Conservation (phyloP, 1,284 basidiomycete genomes). For the Leccinum variabile region DNA sequence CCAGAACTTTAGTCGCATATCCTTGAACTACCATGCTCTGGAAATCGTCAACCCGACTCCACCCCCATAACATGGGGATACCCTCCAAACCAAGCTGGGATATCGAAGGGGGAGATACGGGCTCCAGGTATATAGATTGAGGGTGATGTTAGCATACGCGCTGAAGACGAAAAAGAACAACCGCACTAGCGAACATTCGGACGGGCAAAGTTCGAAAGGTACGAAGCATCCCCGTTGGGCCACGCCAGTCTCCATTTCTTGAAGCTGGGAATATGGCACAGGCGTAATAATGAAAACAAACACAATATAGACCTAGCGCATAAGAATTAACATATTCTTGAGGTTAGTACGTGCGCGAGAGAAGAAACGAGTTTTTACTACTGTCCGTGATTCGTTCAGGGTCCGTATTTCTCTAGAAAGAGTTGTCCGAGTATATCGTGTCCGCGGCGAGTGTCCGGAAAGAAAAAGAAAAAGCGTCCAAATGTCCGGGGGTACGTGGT, state of each 20-base stretch:
- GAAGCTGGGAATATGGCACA: too few species aligned
- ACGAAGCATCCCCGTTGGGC: slow-evolving; percentile 43
- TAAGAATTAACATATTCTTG: too few species aligned
- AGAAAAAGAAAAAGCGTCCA: background rate
- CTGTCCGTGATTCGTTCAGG: too few species aligned
- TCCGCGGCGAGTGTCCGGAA: background rate
- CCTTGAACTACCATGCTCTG: slow-evolving; percentile 37
- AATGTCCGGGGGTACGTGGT: background rate
- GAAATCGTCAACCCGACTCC: slow-evolving; percentile 35
- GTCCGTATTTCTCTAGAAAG: background rate
- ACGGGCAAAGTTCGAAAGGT: slow-evolving; percentile 35
- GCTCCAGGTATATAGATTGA: slow-evolving; percentile 32
- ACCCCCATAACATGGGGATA: slow-evolving; percentile 61
- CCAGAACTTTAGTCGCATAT: slow-evolving; percentile 47
- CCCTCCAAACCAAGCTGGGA: slow-evolving; percentile 38
- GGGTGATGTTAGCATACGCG: slow-evolving; percentile 7
- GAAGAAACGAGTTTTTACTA: too few species aligned
- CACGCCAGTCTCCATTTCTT: slow-evolving; percentile 46
- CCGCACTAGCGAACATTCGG: slow-evolving; percentile 38
- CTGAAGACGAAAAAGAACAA: background rate
- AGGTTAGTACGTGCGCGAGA: too few species aligned
- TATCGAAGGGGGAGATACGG: slow-evolving; percentile 20
- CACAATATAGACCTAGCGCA: too few species aligned
- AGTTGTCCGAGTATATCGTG: background rate
- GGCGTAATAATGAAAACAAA: too few species aligned